Base-by-base conservation (phyloP, 768 basidiomycete species). In the Mycena alexandri region DNA sequence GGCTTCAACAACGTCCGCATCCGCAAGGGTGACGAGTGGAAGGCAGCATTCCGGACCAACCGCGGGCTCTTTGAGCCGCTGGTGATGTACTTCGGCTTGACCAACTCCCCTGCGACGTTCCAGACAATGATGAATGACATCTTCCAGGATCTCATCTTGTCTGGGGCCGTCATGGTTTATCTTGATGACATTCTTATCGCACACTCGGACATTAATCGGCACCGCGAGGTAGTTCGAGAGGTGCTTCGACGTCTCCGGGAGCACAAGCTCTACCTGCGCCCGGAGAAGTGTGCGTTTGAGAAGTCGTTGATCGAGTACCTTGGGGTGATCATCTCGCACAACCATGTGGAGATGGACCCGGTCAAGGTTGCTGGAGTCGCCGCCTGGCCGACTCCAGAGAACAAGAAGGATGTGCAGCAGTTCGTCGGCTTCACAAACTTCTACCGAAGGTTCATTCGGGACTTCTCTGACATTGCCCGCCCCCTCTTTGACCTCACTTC, bases 31-130 rank as follows among this genome's bases (percentile, higher is more conserved):
- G 34, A 36, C 12, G 34, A 36, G 12, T 36, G 34, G 34, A 36
- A 36, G 34, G 34, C 34, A 36, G 34, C 34, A 5, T 36, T 36
- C 34, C 34, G 34, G 12, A 36, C 34, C 34, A 36, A 36, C 34
- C 5, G 34, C 7, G 34, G 34, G 12, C 68, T 79, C 0, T 84
- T 78, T 56, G 79, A 86, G 75, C 79, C 75, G 5, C 67, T 75
- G 1, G 82, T 86, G 8, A 85, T 86, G 82, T 83, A 78, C 55
- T 82, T 81, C 44, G 79, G 81, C 0, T 55, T 79, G 8, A 74
- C 71, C 46, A 82, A 84, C 54, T 72, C 83, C 25, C 72, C 75
- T 10, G 61, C 72, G 17, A 79, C 72, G 1, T 61, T 74, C 9
- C 71, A 84, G 12, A 48, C 76, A 0, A 73, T 82, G 3, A 69